Percentiles rank a stretch among this genome's conserved stretches.
phyloP scores from a whole-genome alignment of 768 basidiomycete genomes.

The Leccinum truebloodii region DNA sequence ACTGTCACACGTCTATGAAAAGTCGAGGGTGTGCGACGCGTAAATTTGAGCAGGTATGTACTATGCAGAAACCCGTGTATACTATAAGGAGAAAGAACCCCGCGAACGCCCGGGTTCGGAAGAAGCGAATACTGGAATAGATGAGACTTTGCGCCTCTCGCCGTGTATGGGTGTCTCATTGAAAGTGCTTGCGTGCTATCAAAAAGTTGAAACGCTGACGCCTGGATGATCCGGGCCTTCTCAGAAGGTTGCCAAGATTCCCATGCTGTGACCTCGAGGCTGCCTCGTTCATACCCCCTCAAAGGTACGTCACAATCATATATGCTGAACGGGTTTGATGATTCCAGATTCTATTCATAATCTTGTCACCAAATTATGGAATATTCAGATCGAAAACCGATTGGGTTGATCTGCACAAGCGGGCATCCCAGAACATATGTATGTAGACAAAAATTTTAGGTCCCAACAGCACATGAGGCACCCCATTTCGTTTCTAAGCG shows the following conservation, averaged over 20 bases:
- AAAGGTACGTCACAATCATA: conserved; percentile 1
- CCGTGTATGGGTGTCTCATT: not conserved
- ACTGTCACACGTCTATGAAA: conserved; percentile 8
- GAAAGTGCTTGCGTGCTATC: not conserved
- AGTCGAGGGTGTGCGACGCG: not conserved
- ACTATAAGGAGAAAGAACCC: not conserved
- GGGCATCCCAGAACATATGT: not conserved
- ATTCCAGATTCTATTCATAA: not conserved
- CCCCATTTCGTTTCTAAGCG: not conserved
- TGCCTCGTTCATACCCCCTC: not conserved
- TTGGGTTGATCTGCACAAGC: not conserved
- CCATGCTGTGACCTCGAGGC: not conserved
- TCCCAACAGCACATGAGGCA: not conserved
- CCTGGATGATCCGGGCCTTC: not conserved
- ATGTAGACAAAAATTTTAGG: not conserved
- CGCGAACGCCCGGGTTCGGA: not conserved
- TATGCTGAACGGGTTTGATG: not conserved
- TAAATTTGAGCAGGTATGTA: not conserved
- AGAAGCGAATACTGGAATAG: not conserved
- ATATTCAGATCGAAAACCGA: not conserved
- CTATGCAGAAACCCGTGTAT: not conserved
- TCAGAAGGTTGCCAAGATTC: not conserved
- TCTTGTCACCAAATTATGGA: not conserved
- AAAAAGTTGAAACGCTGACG: not conserved
- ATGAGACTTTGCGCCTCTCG: not conserved